These are phyloP conservation scores for Salix exigua DNA, from an alignment of 345 rosid species.

Conservation along the genomic window DNA sequence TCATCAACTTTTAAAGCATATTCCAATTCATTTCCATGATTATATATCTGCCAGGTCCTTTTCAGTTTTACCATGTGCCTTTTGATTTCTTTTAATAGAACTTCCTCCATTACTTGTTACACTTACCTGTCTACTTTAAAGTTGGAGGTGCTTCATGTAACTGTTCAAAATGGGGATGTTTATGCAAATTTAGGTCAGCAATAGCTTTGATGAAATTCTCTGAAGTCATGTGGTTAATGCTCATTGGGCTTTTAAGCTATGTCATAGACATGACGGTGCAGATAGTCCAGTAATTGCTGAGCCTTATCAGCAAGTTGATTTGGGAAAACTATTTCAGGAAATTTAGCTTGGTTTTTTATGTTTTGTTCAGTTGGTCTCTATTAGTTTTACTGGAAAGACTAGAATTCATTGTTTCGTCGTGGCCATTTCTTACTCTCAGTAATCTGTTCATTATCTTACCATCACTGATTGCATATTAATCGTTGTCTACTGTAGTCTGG, in stretches of 20 bases:
- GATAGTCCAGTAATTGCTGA: background rate
- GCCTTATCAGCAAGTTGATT: too few species aligned
- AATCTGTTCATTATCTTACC: background rate
- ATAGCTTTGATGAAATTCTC: background rate
- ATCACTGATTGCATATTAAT: conserved; percentile 1
- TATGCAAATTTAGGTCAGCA: too few species aligned
- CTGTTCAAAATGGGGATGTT: too few species aligned
- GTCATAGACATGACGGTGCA: background rate
- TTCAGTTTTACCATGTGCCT: background rate
- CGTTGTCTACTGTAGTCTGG: conserved; percentile 56
- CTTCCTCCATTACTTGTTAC: background rate
- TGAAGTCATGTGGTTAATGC: background rate
- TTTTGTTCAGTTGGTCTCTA: background rate
- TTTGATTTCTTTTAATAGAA: background rate
- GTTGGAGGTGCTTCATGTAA: too few species aligned
- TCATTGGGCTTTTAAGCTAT: background rate
- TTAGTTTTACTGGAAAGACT: too few species aligned
- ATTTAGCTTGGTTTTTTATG: background rate
- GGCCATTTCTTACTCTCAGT: background rate
- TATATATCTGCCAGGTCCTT: background rate
- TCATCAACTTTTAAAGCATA: background rate
- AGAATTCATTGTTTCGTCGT: background rate
- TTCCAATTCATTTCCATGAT: background rate
- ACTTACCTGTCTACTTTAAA: too few species aligned
- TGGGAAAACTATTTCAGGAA: too few species aligned